These are phyloP conservation scores for Helichrysum umbraculigerum DNA, from an alignment of 129 eudicot genomes.

Conservation along the genomic window DNA sequence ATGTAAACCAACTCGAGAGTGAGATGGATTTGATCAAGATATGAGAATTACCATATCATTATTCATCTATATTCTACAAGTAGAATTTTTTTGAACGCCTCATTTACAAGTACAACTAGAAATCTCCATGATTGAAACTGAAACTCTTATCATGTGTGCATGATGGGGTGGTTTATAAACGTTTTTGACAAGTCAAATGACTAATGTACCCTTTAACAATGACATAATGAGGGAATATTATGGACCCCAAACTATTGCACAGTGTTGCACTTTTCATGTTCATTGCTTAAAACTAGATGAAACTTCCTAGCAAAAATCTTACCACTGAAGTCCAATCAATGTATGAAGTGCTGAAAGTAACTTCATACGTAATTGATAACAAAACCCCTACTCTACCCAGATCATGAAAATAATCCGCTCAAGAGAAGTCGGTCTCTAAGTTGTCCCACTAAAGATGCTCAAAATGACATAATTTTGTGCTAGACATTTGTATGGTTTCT, in stretches of 20 bases:
- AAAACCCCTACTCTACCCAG: background rate
- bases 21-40: background rate
- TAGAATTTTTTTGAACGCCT: background rate
- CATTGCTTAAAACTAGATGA: background rate
- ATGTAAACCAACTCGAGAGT: conserved; percentile 21
- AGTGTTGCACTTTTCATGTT: conserved; percentile 6
- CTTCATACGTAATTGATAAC: background rate
- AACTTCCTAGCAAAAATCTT: conserved; percentile 13
- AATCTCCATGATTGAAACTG: background rate
- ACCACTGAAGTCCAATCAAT: background rate
- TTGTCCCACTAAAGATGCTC: background rate
- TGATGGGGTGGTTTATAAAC: background rate
- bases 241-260: conserved; percentile 12
- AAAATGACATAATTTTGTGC: background rate
- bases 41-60: background rate
- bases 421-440: conserved; percentile 14
- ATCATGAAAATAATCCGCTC: background rate
- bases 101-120: background rate
- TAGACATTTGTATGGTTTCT: background rate
- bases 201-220: conserved; percentile 1
- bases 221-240: conserved; percentile 1
- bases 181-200: conserved; percentile 6
- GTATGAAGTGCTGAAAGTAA: background rate
- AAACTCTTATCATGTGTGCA: background rate
- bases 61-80: background rate